Percentiles rank a stretch among this genome's conserved stretches.
These are phyloP conservation scores for Zygoascus hellenicus DNA, from an alignment of 1,139 yeast genomes.

Conservation along the genomic window DNA sequence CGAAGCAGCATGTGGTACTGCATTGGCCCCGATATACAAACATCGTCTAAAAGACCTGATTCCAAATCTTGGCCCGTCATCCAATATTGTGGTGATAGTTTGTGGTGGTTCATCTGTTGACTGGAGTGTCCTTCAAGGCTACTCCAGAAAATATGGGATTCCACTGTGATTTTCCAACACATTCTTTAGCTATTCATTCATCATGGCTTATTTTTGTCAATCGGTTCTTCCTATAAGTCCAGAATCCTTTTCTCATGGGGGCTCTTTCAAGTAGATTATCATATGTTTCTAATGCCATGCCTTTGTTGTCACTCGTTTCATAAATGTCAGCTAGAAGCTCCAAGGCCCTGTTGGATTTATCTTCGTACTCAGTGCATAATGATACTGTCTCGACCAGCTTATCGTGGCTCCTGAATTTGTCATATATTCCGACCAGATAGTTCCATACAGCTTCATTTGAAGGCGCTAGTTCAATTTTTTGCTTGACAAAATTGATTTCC, in stretches of 20 bases:
- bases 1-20: constrained; percentile 77
- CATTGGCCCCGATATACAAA: constrained; percentile 48
- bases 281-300: constrained; percentile 42
- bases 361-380: constrained; percentile 42
- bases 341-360: constrained; percentile 58
- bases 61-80: constrained; percentile 24
- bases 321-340: constrained; percentile 57
- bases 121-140: constrained; percentile 27
- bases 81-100: constrained; percentile 30
- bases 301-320: constrained; percentile 27
- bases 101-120: constrained; percentile 33
- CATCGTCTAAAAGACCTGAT: constrained; percentile 23
- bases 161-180: constrained; percentile 8
- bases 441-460: constrained; percentile 90
- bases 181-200: background rate
- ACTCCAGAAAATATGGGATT: constrained; percentile 24
- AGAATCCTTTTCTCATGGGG: constrained; percentile 62
- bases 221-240: constrained; percentile 39
- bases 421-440: constrained; percentile 59
- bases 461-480: constrained; percentile 54
- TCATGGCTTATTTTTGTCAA: constrained; percentile 6
- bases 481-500: constrained; percentile 45
- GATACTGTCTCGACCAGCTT: constrained; percentile 35
- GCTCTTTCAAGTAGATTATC: constrained; percentile 51
- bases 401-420: constrained; percentile 33